These are phyloP conservation scores for Exophiala mesophila DNA, from an alignment of 2,329 filamentous ascomycete species.

Conservation along the genomic window DNA sequence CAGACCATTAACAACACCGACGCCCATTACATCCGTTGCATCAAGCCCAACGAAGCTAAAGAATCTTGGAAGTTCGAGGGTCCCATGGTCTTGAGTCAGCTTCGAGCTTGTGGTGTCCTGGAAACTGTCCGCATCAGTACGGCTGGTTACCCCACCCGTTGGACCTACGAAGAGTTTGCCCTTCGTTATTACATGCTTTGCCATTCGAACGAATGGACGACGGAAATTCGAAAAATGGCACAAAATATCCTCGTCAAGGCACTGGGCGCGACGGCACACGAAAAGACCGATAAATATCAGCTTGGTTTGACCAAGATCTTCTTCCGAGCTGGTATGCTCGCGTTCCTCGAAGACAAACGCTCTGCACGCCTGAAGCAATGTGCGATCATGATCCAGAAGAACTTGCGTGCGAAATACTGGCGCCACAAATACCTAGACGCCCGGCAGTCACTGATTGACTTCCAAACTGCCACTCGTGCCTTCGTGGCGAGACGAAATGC, in stretches of 20 bases:
- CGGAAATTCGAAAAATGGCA: conserved; percentile 90
- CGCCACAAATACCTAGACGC: conserved; percentile 85
- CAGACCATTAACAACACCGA: conserved; percentile 95
- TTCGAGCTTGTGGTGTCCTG: conserved; percentile 96
- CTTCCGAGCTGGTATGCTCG: conserved; percentile 98
- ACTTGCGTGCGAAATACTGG: conserved; percentile 91
- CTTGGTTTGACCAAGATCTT: conserved; percentile 98
- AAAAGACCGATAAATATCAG: conserved; percentile 88
- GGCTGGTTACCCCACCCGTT: conserved; percentile 92
- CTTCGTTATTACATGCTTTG: conserved; percentile 98
- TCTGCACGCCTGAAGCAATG: conserved; percentile 88
- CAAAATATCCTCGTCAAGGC: conserved; percentile 87
- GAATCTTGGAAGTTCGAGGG: conserved; percentile 97
- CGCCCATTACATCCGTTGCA: conserved; percentile 97
- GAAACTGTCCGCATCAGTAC: conserved; percentile 97
- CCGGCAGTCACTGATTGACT: conserved; percentile 69
- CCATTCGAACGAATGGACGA: conserved; percentile 82
- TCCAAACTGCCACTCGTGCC: conserved; percentile 74
- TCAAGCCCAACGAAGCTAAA: conserved; percentile 97
- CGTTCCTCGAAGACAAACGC: conserved; percentile 90
- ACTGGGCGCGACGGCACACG: conserved; percentile 68
- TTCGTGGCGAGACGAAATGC: conserved; percentile 71
- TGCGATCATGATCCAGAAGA: conserved; percentile 98
- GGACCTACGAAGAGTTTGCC: conserved; percentile 99
- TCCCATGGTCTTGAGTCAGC: conserved; percentile 95